Evolutionary conservation across 2,329 filamentous ascomycete species (phyloP), one percentile per base, ranked within the genome.

Genomic region (Gaeumannomyces sp.): DNA sequence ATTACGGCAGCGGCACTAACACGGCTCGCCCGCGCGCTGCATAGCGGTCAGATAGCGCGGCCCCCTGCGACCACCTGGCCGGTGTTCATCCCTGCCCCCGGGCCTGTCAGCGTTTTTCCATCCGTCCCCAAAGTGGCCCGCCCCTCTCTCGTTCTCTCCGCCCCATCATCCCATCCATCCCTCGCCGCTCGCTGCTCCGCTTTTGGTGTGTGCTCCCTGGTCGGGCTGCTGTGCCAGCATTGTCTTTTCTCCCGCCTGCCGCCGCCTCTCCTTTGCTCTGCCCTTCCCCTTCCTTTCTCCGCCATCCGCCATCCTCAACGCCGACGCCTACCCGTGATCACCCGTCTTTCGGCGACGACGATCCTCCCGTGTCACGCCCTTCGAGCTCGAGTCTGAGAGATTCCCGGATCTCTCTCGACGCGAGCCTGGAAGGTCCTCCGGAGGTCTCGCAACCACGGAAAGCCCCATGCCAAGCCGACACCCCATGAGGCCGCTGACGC

Each of bases 351-450:
- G 69, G 67, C 67, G 68, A 68, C 69, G 68, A 63, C 50, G 61
- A 62, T 67, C 66, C 66, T 67, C 67, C 66, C 33, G 68, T 67
- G 67, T 65, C 66, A 70, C 68, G 67, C 68, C 66, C 66, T 63
- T 66, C 69, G 71, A 72, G 72, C 72, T 63, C 31, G 61, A 38
- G 60, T 38, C 38, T 61, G 60, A 61, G 60, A 61, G 61, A 57
- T 63, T 58, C 14, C 67, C 68, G 67, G 66, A 65, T 67, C 63
- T 61, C 61, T 33, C 68, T 64, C 56, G 56, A 60, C 57, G 60
- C 64, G 62, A 63, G 56, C 63, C 60, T 66, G 62, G 65, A 66
- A 68, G 64, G 69, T 68, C 68, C 71, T 71, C 70, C 64, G 70
- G 71, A 71, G 71, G 70, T 71, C 73, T 66, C 33, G 65, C 63